Evolutionary conservation across 495 filamentous ascomycete species (phyloP), one percentile per base, ranked within the genome.

Genomic region (Evernia prunastri): DNA sequence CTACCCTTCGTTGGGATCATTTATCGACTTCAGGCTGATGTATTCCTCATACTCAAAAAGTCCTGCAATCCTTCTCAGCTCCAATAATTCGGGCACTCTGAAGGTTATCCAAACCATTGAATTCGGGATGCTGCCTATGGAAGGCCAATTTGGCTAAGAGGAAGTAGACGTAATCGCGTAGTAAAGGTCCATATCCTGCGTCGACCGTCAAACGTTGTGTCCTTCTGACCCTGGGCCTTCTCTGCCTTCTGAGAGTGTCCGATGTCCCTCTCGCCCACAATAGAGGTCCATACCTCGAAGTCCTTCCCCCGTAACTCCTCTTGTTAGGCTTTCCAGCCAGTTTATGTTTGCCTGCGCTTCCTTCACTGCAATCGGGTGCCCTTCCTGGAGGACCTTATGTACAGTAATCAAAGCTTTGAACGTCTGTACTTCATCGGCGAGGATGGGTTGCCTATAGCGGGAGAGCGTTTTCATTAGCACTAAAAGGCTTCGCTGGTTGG

Each of bases 1-100:
- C 54, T 73, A 84, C 80, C 94, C 94, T 77, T 98, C 94, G 72
- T 98, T 97, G 15, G 95, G 94, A 79, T 98, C 94, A 76, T 97
- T 96, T 78, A 96, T 97, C 7, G 90, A 88, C 78, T 97, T 97
- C 74, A 98, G 81, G 70, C 91, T 96, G 74, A 97, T 92, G 74
- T 98, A 98, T 72, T 98, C 94, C 80, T 97, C 94, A 68, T 98
- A 98, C 72, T 98, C 94, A 71, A 97, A 97, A 33, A 94, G 80
- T 47, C 86, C 86, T 89, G 63, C 43, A 25, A 60, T 9, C 47
- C 45, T 74, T 45, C 74, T 72, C 59, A 61, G 39, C 42, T 36
- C 54, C n/a, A 47, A 18, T 49, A n/a, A 45, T 35, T 39, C 18
- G 42, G 61, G 23, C 36, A 20, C 23, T 29, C 27, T 23, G 13